These are phyloP conservation scores for Serendipita sp. DNA, from an alignment of 768 basidiomycete species.

Conservation along the genomic window DNA sequence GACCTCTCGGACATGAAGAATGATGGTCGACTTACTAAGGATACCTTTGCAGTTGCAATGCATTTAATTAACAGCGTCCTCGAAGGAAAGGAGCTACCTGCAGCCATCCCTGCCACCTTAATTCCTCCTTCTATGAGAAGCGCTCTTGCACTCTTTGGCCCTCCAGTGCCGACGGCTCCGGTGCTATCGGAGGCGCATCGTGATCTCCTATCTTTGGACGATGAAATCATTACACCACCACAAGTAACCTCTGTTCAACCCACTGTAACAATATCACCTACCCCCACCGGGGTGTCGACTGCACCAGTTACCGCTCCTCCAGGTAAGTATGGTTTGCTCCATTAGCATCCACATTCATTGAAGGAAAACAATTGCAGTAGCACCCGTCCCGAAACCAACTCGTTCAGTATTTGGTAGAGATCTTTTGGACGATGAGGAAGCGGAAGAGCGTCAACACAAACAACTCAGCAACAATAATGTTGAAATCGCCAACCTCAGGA, in stretches of 20 bases:
- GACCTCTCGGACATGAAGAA: constrained; percentile 84
- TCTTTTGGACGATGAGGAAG: constrained; percentile 65
- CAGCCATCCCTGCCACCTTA: constrained; percentile 51
- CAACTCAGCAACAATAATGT: constrained; percentile 56
- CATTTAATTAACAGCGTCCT: constrained; percentile 81
- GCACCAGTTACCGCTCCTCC: not conserved
- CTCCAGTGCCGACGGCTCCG: constrained; percentile 27
- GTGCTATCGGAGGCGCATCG: constrained; percentile 26
- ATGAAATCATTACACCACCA: constrained; percentile 12
- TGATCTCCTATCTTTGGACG: constrained; percentile 31
- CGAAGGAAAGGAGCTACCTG: constrained; percentile 60
- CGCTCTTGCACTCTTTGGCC: constrained; percentile 12
- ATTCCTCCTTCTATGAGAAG: constrained; percentile 69
- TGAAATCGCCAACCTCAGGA: constrained; percentile 77
- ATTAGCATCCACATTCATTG: not conserved
- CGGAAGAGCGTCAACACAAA: constrained; percentile 31
- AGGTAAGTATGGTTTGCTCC: not conserved
- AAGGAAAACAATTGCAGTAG: not conserved
- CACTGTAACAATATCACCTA: not conserved
- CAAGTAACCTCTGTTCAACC: not conserved
- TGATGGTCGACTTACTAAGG: constrained; percentile 71
- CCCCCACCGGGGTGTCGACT: not conserved
- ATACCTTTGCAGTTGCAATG: constrained; percentile 93
- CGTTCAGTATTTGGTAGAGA: constrained; percentile 23
- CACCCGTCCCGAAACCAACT: not conserved